A percentile compares a stretch with the other conserved stretches of the same genome.
phyloP scores from a whole-genome alignment of 352 stramenopile species.

The Poterioochromonas sp. region DNA sequence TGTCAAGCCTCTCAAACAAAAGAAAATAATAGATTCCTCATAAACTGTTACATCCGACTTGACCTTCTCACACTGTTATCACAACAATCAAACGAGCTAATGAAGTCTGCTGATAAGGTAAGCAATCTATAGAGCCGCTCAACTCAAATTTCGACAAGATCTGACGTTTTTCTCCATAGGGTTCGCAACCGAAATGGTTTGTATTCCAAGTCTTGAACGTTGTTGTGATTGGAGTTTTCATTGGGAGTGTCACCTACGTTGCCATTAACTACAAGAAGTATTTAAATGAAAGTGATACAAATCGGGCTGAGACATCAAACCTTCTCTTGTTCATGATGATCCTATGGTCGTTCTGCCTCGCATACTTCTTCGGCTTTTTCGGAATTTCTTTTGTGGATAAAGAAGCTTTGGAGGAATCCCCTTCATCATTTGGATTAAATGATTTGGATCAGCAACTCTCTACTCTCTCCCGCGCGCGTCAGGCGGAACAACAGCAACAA shows the following conservation, averaged over 20 bases:
- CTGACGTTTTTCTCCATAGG: no score
- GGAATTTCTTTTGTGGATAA: constrained; percentile 65
- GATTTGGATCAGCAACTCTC: constrained; percentile 35
- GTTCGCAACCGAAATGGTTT: constrained; percentile 54
- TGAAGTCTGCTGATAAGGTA: not conserved
- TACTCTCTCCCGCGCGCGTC: no score
- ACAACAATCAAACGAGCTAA: not conserved
- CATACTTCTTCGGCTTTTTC: constrained; percentile 75
- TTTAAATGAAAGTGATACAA: constrained; percentile 56
- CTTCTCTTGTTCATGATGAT: constrained; percentile 53
- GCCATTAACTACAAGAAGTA: constrained; percentile 40
- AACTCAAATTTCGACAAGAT: no score
- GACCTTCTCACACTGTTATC: not conserved
- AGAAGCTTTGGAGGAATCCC: constrained; percentile 46
- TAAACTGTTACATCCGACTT: not conserved
- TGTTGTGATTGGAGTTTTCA: constrained; percentile 53
- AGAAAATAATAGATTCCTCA: no score
- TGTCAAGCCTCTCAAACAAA: no score
- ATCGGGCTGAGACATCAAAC: constrained; percentile 41
- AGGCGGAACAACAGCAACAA: not conserved
- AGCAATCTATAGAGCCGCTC: no score
- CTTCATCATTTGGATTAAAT: constrained; percentile 41
- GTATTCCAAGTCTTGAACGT: constrained; percentile 61
- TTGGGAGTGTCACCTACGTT: constrained; percentile 50
- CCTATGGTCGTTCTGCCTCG: constrained; percentile 57